A percentile compares a stretch with the other conserved stretches of the same genome.
Conservation (phyloP, 768 basidiomycete species). For the Russula emetica region DNA sequence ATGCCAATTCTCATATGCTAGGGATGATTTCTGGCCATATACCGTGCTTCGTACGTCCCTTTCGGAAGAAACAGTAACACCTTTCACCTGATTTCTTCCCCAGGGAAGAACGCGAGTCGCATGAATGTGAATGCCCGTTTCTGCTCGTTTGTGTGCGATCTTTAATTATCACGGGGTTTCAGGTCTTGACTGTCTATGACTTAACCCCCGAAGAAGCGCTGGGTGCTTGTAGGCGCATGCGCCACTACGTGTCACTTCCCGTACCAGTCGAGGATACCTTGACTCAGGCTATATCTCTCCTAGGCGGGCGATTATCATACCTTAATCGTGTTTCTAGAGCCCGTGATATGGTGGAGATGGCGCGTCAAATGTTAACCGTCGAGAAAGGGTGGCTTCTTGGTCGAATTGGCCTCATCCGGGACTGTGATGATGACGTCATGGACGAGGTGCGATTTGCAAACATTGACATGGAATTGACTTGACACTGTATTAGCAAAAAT, state of each 20-base stretch:
- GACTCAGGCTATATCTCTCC: slow-evolving; percentile 49
- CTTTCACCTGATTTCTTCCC: slow-evolving; percentile 23
- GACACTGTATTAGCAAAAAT: slow-evolving; percentile 55
- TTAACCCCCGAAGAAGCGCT: slow-evolving; percentile 56
- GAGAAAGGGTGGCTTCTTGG: slow-evolving; percentile 80
- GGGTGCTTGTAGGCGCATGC: slow-evolving; percentile 52
- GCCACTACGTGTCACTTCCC: slow-evolving; percentile 39
- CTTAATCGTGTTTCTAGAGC: slow-evolving; percentile 62
- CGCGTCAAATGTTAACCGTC: slow-evolving; percentile 58
- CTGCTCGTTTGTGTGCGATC: not conserved
- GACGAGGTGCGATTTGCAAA: slow-evolving; percentile 57
- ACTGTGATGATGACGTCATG: slow-evolving; percentile 84
- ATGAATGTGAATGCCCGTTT: slow-evolving; percentile 53
- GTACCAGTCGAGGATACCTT: slow-evolving; percentile 38
- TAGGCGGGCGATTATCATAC: slow-evolving; percentile 80
- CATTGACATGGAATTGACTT: not conserved
- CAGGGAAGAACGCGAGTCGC: slow-evolving; percentile 65
- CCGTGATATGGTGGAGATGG: slow-evolving; percentile 57
- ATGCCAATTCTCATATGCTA: slow-evolving; percentile 31
- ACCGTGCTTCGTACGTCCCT: slow-evolving; percentile 51
- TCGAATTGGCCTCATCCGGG: slow-evolving; percentile 75
- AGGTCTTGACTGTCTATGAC: slow-evolving; percentile 72
- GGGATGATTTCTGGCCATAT: slow-evolving; percentile 85
- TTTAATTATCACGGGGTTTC: slow-evolving; percentile 4
- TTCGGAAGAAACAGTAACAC: not conserved